These are phyloP conservation scores for Taxillus chinensis DNA, from an alignment of 164 flowering plant species.

Conservation along the genomic window DNA sequence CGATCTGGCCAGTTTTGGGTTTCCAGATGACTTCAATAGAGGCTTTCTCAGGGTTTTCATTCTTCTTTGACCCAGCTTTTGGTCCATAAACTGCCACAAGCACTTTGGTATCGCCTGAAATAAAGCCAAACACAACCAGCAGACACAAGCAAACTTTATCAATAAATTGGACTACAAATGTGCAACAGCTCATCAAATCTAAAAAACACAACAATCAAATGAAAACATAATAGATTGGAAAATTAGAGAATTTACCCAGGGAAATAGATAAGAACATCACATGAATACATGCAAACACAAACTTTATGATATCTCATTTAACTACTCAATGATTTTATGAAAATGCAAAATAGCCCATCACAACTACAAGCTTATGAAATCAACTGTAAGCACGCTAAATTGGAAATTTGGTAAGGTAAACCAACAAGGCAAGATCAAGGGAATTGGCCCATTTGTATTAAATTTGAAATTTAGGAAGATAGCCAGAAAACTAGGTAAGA, in stretches of 20 bases:
- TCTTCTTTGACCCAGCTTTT: conserved; percentile 80
- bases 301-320: background rate
- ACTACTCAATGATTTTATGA: background rate
- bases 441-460: no score
- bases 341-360: background rate
- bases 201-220: no score
- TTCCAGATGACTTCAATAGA: conserved; percentile 91
- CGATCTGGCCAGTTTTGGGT: conserved; percentile 82
- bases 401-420: no score
- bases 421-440: no score
- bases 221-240: no score
- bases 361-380: no score
- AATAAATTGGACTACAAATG: background rate
- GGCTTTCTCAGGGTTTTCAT: conserved; percentile 89
- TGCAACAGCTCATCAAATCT: background rate
- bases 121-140: background rate
- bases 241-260: no score
- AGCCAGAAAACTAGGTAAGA: no score
- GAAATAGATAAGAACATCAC: no score
- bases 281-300: no score
- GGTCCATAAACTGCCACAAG: conserved; percentile 94
- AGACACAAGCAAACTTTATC: background rate
- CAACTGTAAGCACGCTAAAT: no score
- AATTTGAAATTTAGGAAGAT: no score
- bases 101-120: conserved; percentile 73